A percentile compares a stretch with the other conserved stretches of the same genome.
phyloP scores from a whole-genome alignment of 257 asterid species.

The Verbascum thapsus region DNA sequence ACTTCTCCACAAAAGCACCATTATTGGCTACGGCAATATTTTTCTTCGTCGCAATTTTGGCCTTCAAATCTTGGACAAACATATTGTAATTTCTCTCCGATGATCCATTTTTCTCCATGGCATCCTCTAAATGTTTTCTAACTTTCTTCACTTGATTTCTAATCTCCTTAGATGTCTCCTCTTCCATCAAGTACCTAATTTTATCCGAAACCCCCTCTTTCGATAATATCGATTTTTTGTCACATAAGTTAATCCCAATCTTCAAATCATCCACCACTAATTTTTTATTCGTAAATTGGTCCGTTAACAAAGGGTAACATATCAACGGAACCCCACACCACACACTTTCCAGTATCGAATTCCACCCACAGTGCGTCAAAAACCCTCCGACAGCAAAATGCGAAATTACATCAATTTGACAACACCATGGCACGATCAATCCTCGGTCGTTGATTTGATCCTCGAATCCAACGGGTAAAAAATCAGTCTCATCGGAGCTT shows the following conservation, averaged over 20 bases:
- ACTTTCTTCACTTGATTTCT: slow-evolving; percentile 37
- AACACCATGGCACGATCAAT: slow-evolving; percentile 52
- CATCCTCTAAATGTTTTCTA: slow-evolving; percentile 30
- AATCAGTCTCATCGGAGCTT: slow-evolving; percentile 31
- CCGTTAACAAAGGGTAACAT: slow-evolving; percentile 49
- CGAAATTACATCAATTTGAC: slow-evolving; percentile 42
- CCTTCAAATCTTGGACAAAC: slow-evolving; percentile 46
- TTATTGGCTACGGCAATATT: neutral
- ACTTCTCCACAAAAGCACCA: neutral
- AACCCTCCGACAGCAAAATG: slow-evolving; percentile 56
- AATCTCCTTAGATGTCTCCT: slow-evolving; percentile 32
- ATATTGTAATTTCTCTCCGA: slow-evolving; percentile 36
- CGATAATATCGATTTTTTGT: slow-evolving; percentile 8
- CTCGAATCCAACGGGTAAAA: slow-evolving; percentile 39
- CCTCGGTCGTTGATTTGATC: slow-evolving; percentile 37
- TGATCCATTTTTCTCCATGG: slow-evolving; percentile 34
- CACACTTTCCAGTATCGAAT: slow-evolving; percentile 54
- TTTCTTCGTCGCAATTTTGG: slow-evolving; percentile 23
- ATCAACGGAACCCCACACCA: slow-evolving; percentile 50
- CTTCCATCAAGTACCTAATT: slow-evolving; percentile 42
- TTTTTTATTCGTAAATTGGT: slow-evolving; percentile 52
- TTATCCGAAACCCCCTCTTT: slow-evolving; percentile 39
- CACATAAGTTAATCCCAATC: slow-evolving; percentile 54
- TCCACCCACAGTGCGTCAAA: slow-evolving; percentile 64
- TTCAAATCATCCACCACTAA: slow-evolving; percentile 62